Evolutionary conservation across 179 eudicot species (phyloP).

Genomic region (Vitellaria paradoxa): DNA sequence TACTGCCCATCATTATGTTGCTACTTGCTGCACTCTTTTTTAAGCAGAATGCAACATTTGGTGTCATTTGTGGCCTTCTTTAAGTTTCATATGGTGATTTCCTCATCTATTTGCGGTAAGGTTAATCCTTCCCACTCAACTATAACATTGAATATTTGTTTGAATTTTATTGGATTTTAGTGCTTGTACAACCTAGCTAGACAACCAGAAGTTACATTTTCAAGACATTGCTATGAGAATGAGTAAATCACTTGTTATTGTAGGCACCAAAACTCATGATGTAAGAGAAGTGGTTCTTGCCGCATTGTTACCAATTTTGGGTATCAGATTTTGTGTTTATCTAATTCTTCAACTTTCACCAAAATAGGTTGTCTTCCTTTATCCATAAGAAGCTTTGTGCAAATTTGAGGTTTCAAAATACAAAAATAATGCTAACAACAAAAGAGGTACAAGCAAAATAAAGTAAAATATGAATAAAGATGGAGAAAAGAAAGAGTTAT

Average conservation of each 20-base stretch:
- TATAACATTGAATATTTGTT: neutral
- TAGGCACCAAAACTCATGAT: neutral
- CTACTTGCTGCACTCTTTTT: too few relatives aligned
- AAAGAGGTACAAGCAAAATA: neutral
- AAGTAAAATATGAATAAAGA: neutral
- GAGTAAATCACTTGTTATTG: neutral
- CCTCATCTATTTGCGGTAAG: neutral
- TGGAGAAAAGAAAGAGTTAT: neutral
- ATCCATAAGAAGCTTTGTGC: too few relatives aligned
- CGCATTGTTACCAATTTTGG: neutral
- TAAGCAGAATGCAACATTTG: neutral
- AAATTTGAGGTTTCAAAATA: slow-evolving; percentile 1
- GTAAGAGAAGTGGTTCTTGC: neutral
- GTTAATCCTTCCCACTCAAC: neutral
- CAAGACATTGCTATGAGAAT: too few relatives aligned
- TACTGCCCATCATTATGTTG: too few relatives aligned
- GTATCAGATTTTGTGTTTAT: neutral
- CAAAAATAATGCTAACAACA: neutral
- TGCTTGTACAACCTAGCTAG: neutral
- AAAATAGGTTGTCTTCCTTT: neutral
- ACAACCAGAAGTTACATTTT: too few relatives aligned
- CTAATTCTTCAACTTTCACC: neutral
- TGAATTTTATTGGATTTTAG: neutral
- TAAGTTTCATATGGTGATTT: neutral
- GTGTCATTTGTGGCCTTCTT: neutral